Base-by-base conservation (phyloP, 257 asterid species). In the Nicotiana sylvestris region DNA sequence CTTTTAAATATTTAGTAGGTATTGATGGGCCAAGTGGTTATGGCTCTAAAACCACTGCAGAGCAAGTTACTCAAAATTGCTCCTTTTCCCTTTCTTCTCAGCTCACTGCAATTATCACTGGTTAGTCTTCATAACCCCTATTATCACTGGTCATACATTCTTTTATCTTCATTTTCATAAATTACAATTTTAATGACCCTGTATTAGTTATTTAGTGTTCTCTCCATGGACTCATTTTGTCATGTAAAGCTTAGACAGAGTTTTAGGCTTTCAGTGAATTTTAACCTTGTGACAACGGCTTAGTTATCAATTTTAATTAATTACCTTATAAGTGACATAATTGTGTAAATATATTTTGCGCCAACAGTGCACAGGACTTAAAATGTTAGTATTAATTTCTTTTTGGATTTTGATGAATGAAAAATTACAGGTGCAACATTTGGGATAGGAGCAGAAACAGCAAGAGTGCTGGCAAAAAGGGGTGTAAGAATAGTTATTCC, bases 371-470 rank as follows among this genome's bases (percentile, higher is more conserved):
- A 35, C 0, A 68, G 4, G 18, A 35, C 55, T 16, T 17, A 35
- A 67, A 67, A 15, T 67, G 16, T 11, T 67, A 67, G 21, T 21
- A 21, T 21, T 21, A 21, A 21, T 21, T 67, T 35, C 76, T 37
- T 33, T 67, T 5, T 57, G 51, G 51, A 35, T 67, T 67, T 35
- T 35, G 53, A 67, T 35, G 53, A 67, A n/a, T 4, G 29, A 68
- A 69, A 69, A 72, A 5, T 76, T 25, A 9, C 69, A 89, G 99
- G 99, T 12, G 99, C 98, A 62, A 96, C 99, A 87, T 96, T 98
- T 1, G 99, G 98, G 16, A 96, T 94, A n/a, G 98, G 98, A 43
- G 97, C 92, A 3, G 99, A 96, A 88, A 94, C 99, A 86, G 98
- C 99, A 1, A 68, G 97, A 76, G 95, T 90, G 68, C 80, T 96